These are phyloP conservation scores for Sordariomycetes sp. DNA, from an alignment of 2,329 filamentous ascomycete genomes.

Conservation along the genomic window DNA sequence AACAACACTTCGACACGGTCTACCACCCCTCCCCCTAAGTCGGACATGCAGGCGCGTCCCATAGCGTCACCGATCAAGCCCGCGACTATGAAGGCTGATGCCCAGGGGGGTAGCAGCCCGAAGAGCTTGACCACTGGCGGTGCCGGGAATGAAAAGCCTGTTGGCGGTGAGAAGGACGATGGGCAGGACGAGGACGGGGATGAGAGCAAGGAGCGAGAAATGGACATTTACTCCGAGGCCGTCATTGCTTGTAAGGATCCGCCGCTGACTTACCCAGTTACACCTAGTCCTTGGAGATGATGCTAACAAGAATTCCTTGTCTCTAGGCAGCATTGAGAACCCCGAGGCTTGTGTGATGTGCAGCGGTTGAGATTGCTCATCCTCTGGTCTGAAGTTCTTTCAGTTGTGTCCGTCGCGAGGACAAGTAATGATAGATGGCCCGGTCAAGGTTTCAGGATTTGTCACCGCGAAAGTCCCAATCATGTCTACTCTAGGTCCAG, in stretches of 20 bases:
- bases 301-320: neutral
- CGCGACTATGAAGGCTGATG: slow-evolving; percentile 62
- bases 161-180: slow-evolving; percentile 37
- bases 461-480: neutral
- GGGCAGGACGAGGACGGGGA: slow-evolving; percentile 61
- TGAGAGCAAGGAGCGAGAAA: slow-evolving; percentile 61
- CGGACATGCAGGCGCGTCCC: slow-evolving; percentile 26
- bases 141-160: slow-evolving; percentile 13
- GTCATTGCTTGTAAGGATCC: slow-evolving; percentile 65
- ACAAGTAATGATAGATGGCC: neutral
- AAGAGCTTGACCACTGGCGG: slow-evolving; percentile 54
- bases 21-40: slow-evolving; percentile 49
- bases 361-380: slow-evolving; percentile 52
- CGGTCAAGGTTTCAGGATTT: neutral
- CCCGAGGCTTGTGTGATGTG: slow-evolving; percentile 94
- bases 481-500: neutral
- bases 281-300: neutral
- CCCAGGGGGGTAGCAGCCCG: slow-evolving; percentile 56
- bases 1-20: slow-evolving; percentile 12
- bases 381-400: neutral
- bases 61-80: slow-evolving; percentile 46
- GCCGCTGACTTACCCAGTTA: neutral
- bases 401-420: neutral
- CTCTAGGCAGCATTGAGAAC: slow-evolving; percentile 82
- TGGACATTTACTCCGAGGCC: slow-evolving; percentile 90